Evolutionary conservation across 2,329 filamentous ascomycete species (phyloP), one percentile per base, ranked within the genome.

Genomic region (Boeremia lycopersici): DNA sequence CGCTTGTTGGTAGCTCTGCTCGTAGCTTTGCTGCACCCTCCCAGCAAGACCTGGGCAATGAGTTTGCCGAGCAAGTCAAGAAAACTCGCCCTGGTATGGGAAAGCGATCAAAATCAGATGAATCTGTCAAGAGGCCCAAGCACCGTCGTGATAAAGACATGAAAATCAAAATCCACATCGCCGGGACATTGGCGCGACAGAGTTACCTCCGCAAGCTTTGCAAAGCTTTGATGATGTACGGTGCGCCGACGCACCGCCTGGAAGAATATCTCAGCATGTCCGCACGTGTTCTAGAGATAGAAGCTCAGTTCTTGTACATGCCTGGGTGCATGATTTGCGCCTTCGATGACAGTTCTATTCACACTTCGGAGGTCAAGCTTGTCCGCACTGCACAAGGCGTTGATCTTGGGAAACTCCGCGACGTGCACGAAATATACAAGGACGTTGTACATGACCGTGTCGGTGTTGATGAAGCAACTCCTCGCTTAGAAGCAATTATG

Each of bases 271-370:
- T 97, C 85, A 87, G 84, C 59, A 96, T 93, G 89, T 92, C 90
- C 8, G 88, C 93, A 1, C 84, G 90, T n/a, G 90, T 95, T 1
- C 82, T 97, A 33, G 90, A 93, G 73, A 93, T 96, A 13, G 89
- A 96, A 61, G 89, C 89, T 6, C 91, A 96, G 67, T 96, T 95
- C 64, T 78, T 96, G 19, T 97, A 96, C 71, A 85, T 96, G 28
- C 92, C 93, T 0, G 90, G 90, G 0, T 96, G 90, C 69, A 97
- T 97, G 93, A 90, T 97, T 52, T 89, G 96, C 69, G 93, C 91
- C 4, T 96, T 97, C 68, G 92, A 86, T 67, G 90, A 93, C 73
- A 76, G 78, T 5, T 77, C 81, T 0, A 90, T 89, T 0, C 89
- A 92, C 67, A 92, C 89, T 0, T 88, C 88, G n/a, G 89, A 91